Conservation (phyloP, 1,139 yeast species). For the Yamadazyma oceani region DNA sequence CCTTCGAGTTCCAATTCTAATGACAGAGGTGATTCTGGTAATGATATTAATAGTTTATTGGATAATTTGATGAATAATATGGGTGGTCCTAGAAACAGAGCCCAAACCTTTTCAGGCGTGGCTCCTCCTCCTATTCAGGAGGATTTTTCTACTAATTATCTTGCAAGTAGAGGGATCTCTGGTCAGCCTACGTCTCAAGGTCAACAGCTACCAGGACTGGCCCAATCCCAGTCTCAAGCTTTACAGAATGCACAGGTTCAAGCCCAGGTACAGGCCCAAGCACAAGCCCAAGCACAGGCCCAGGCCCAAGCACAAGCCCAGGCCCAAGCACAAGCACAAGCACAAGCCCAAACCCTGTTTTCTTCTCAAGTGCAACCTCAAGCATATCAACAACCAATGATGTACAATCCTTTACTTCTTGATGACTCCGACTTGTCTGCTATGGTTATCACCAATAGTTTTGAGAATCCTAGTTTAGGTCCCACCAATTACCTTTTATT, state of each 20-base stretch:
- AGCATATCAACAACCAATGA: constrained; percentile 8
- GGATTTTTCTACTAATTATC: constrained; percentile 7
- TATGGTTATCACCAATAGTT: constrained; percentile 52
- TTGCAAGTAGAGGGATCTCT: background rate
- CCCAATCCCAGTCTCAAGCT: constrained; percentile 2
- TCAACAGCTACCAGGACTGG: constrained; percentile 2
- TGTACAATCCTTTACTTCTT: constrained; percentile 33
- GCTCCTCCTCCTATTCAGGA: constrained; percentile 27
- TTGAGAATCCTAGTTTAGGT: constrained; percentile 66
- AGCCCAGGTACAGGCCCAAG: constrained; percentile 3
- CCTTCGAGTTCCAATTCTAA: background rate
- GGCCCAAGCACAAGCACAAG: constrained; percentile 7
- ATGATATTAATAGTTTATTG: constrained; percentile 31
- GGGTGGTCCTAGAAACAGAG: constrained; percentile 31
- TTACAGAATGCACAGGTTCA: constrained; percentile 1
- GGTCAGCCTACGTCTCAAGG: constrained; percentile 4
- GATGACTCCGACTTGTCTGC: constrained; percentile 57
- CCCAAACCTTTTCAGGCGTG: constrained; percentile 46
- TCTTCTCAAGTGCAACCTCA: constrained; percentile 1
- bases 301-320: constrained; percentile 3
- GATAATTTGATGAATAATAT: constrained; percentile 33
- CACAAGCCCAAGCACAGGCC: constrained; percentile 7
- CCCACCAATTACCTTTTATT: constrained; percentile 78
- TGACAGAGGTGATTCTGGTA: constrained; percentile 10
- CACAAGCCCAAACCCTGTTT: constrained; percentile 1